Conservation (phyloP, 352 stramenopile genomes). For the Phytophthora lateralis region DNA sequence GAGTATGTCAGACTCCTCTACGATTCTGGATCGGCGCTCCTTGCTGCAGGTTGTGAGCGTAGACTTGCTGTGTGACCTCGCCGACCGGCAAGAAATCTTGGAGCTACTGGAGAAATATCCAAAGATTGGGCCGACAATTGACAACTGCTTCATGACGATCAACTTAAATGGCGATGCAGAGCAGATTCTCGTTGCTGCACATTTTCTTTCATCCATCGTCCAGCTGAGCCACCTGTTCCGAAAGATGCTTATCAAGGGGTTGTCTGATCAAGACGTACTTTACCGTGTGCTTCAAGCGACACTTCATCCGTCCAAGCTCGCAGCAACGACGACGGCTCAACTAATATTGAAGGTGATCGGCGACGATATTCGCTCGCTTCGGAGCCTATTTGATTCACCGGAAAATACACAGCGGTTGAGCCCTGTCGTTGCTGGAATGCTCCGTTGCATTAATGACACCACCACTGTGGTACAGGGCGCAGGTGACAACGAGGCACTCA, state of each 20-base stretch:
- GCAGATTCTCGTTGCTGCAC: constrained; percentile 59
- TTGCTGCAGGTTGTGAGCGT: constrained; percentile 66
- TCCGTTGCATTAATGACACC: constrained; percentile 62
- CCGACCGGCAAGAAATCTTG: constrained; percentile 61
- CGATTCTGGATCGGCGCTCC: constrained; percentile 42
- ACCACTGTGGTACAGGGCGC: constrained; percentile 46
- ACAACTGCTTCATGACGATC: constrained; percentile 61
- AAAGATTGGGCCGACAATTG: constrained; percentile 54
- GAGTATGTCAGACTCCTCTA: constrained; percentile 31
- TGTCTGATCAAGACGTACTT: constrained; percentile 66
- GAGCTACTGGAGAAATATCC: constrained; percentile 51
- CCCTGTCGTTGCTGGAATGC: constrained; percentile 57
- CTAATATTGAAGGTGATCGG: constrained; percentile 67
- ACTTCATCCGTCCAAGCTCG: constrained; percentile 70
- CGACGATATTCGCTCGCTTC: constrained; percentile 59
- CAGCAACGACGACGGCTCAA: constrained; percentile 54
- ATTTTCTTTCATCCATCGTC: constrained; percentile 67
- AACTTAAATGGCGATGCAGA: constrained; percentile 71
- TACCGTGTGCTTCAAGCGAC: constrained; percentile 71
- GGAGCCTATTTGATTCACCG: constrained; percentile 49
- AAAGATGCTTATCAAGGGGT: constrained; percentile 54
- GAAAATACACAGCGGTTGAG: constrained; percentile 44
- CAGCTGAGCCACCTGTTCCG: constrained; percentile 65
- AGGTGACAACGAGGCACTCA: constrained; percentile 48
- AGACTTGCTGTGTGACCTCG: constrained; percentile 73